Conservation (phyloP, 148 eudicot genomes). For the Heliamphora exappendiculata region DNA sequence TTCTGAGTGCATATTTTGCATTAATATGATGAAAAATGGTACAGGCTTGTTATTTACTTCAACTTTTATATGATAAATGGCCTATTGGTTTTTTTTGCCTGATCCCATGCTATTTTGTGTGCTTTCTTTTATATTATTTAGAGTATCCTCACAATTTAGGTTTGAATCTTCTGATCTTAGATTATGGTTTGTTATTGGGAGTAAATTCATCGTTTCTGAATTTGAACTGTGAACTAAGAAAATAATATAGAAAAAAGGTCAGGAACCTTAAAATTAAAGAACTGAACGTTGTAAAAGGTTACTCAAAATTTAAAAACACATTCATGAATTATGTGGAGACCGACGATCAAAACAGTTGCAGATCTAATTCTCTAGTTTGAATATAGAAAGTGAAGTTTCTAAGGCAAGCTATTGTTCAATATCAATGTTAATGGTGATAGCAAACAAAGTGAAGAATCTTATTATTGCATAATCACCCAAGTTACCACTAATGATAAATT, state of each 20-base stretch:
- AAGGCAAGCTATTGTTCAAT: not conserved
- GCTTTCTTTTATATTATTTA: not conserved
- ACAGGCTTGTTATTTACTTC: not conserved
- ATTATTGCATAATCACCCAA: no score
- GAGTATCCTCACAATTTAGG: not conserved
- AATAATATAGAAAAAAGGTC: not conserved
- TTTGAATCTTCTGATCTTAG: not conserved
- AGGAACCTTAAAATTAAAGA: not conserved
- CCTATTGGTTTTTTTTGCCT: not conserved
- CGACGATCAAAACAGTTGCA: not conserved
- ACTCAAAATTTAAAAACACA: not conserved
- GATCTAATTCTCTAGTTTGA: not conserved
- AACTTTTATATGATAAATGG: not conserved
- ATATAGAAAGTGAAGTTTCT: not conserved
- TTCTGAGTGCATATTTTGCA: not conserved
- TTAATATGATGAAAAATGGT: not conserved
- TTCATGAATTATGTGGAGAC: not conserved
- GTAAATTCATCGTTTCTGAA: not conserved
- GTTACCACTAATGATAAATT: no score
- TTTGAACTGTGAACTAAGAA: not conserved
- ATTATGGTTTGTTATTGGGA: not conserved
- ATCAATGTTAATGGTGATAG: no score
- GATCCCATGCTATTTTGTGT: not conserved
- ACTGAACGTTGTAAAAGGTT: not conserved
- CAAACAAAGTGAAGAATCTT: no score